A percentile compares a stretch with the other conserved stretches of the same genome.
phyloP scores from a whole-genome alignment of 2,329 filamentous ascomycete genomes.

The Pyrenophora tritici-repentis region DNA sequence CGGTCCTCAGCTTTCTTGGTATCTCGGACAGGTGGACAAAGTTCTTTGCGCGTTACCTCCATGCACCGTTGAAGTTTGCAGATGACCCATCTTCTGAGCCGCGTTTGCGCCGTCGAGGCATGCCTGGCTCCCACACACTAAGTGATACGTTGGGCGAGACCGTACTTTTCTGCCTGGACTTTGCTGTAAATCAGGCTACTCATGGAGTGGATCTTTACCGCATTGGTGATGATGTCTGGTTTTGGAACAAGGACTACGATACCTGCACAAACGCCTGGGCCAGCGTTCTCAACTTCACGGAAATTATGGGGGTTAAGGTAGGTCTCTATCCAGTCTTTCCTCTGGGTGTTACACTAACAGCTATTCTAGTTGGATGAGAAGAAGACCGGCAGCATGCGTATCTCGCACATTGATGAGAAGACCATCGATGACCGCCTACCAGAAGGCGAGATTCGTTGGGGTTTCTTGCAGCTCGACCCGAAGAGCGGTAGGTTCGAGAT shows the following conservation, averaged over 20 bases:
- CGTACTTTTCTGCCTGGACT: conserved; percentile 55
- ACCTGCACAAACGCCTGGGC: conserved; percentile 52
- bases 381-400: conserved; percentile 51
- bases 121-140: conserved; percentile 53
- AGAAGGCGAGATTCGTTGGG: conserved; percentile 39
- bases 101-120: conserved; percentile 51
- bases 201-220: conserved; percentile 52
- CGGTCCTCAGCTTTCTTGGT: conserved; percentile 53
- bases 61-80: conserved; percentile 53
- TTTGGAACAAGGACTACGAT: conserved; percentile 51
- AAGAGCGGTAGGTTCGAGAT: conserved; percentile 39
- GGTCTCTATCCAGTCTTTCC: neutral
- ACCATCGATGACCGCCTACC: conserved; percentile 32
- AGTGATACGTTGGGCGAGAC: conserved; percentile 56
- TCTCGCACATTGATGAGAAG: conserved; percentile 21
- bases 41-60: conserved; percentile 55
- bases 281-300: conserved; percentile 50
- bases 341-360: neutral
- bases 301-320: conserved; percentile 50
- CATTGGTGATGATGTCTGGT: conserved; percentile 57
- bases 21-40: conserved; percentile 50
- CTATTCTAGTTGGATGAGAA: conserved; percentile 43
- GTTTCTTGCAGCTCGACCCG: conserved; percentile 37
- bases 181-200: conserved; percentile 52
- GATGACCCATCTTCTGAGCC: conserved; percentile 42